These are phyloP conservation scores for Zopfia rhizophila DNA, from an alignment of 2,329 filamentous ascomycete species.

Conservation along the genomic window DNA sequence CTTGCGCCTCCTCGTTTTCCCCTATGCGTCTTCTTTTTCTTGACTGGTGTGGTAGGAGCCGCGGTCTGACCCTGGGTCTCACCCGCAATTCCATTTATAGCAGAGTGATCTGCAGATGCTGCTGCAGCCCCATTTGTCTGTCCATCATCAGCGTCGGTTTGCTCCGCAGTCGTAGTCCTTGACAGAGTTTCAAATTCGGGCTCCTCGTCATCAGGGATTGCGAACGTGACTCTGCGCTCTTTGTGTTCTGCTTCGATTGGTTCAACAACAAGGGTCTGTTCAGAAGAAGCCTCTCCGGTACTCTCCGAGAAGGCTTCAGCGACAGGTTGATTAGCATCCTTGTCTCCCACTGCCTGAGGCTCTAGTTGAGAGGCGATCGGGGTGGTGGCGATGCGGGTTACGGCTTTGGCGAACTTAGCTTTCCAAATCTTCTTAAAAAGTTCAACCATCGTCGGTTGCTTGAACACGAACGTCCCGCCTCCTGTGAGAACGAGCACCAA, in stretches of 20 bases:
- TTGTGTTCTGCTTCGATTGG: conserved; percentile 30
- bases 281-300: conserved; percentile 8
- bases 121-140: conserved; percentile 21
- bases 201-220: conserved; percentile 44
- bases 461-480: not conserved
- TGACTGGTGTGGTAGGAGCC: conserved; percentile 42
- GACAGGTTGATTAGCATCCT: conserved; percentile 6
- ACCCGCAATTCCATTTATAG: conserved; percentile 24
- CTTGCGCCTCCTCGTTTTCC: conserved; percentile 61
- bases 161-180: conserved; percentile 45
- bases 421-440: conserved; percentile 13
- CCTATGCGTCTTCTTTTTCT: conserved; percentile 62
- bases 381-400: not conserved
- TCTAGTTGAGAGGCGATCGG: not conserved
- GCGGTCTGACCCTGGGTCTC: conserved; percentile 33
- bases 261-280: conserved; percentile 7
- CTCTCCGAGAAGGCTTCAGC: conserved; percentile 18
- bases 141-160: conserved; percentile 1
- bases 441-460: conserved; percentile 13
- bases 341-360: conserved; percentile 7
- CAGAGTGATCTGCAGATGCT: conserved; percentile 16
- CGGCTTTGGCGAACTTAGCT: conserved; percentile 6
- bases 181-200: conserved; percentile 44
- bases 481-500: conserved; percentile 8
- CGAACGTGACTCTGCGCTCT: conserved; percentile 47